These are phyloP conservation scores for Cetraspora pellucida DNA, from an alignment of 192 early-diverging fungal species.

Conservation along the genomic window DNA sequence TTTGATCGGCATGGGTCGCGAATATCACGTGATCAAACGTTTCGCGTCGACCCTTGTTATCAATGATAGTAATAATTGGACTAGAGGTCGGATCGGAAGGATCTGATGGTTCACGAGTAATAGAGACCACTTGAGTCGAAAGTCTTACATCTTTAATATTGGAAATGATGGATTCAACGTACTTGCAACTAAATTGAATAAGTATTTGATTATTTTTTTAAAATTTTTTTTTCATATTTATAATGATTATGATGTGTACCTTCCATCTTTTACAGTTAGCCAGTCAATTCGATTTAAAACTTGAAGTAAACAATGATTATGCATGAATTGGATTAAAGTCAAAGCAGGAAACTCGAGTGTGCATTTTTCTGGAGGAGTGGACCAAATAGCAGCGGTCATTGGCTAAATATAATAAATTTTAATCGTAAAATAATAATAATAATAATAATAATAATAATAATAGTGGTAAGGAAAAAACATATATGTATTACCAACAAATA, in stretches of 20 bases:
- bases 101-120: constrained; percentile 40
- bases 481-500: constrained; percentile 52
- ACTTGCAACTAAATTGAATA: constrained; percentile 27
- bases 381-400: constrained; percentile 71
- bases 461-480: neutral
- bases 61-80: constrained; percentile 36
- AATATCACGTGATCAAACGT: constrained; percentile 62
- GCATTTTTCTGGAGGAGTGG: constrained; percentile 60
- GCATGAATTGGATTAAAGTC: constrained; percentile 66
- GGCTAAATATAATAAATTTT: constrained; percentile 36
- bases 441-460: neutral
- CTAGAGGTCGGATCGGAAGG: neutral
- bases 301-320: constrained; percentile 63
- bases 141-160: constrained; percentile 45
- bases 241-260: constrained; percentile 33
- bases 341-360: constrained; percentile 60
- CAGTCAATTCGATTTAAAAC: constrained; percentile 56
- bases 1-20: constrained; percentile 63
- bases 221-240: no score
- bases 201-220: neutral
- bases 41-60: constrained; percentile 40
- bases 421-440: neutral
- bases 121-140: constrained; percentile 36
- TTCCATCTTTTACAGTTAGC: constrained; percentile 59
- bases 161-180: constrained; percentile 45